Evolutionary conservation across 1,139 yeast genomes (phyloP), one percentile per base, ranked within the genome.

Genomic region (Citeromyces siamensis): DNA sequence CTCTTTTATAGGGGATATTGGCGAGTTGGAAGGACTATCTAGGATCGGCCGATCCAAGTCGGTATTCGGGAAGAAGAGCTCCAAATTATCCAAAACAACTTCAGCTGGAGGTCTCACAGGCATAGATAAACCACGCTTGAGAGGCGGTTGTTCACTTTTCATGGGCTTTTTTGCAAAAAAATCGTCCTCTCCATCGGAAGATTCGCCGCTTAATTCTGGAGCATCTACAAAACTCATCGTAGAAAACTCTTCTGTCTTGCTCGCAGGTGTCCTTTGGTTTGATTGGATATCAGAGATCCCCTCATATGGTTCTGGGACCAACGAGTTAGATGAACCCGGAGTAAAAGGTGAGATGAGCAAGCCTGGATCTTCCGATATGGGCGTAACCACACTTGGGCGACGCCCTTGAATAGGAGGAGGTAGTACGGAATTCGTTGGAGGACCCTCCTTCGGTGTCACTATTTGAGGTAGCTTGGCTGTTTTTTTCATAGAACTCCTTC

Each of bases 61-160:
- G 0, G 97, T 79, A 46, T 83, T 70, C 0, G 98, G 98, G 64
- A 93, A 93, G 54, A 84, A 93, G 49, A 74, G 72, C 49, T 90
- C 98, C 46, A 93, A 68, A 50, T 93, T 86, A 41, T 86, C 85
- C 52, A 86, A 90, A 28, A 93, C 80, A 36, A 83, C 94, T 50
- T 90, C 97, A 1, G 95, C 81, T 0, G 98, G 88, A 2, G 99
- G 99, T 52, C 98, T 74, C 5, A 90, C 79, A 8, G 78, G 73
- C 75, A 64, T 60, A 43, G 55, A 58, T 4, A 19, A 26, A 10
- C 6, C 27, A 9, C n/a, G 17, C 8, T 38, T 35, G 7, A 22
- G 10, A 7, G 32, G 32, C 22, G 28, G 41, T 28, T 38, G 40
- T 27, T 43, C 44, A n/a, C 41, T 33, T 5, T 40, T 35, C 28